Evolutionary conservation across 495 filamentous ascomycete species (phyloP).

Genomic region (Cladorrhinum samala): DNA sequence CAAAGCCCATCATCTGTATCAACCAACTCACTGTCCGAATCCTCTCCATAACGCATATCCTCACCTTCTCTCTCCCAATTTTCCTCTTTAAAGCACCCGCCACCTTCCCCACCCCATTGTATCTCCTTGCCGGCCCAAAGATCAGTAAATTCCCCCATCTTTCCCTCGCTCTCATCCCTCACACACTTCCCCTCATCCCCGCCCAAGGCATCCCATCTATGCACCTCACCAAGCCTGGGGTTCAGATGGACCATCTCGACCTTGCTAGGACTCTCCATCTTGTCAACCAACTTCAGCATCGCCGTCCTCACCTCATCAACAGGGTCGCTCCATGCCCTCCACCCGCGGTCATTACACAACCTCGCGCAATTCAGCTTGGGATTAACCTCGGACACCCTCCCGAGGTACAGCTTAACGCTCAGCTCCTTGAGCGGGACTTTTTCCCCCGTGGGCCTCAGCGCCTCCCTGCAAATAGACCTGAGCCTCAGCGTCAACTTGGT

Average conservation of each 20-base stretch:
- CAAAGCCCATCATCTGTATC: not conserved
- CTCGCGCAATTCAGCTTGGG: slow-evolving; percentile 20
- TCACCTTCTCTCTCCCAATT: not conserved
- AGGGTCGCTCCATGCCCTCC: slow-evolving; percentile 5
- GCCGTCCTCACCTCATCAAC: slow-evolving; percentile 8
- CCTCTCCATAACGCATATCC: not conserved
- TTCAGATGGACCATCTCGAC: slow-evolving; percentile 16
- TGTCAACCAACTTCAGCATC: slow-evolving; percentile 3
- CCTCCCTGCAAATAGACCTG: slow-evolving; percentile 10
- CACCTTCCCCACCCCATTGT: not conserved
- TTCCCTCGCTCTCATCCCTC: slow-evolving; percentile 1
- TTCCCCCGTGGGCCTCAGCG: not conserved
- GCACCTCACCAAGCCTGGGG: slow-evolving; percentile 12
- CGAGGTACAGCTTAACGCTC: slow-evolving; percentile 12
- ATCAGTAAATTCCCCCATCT: slow-evolving; percentile 1
- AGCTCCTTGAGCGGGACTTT: slow-evolving; percentile 9
- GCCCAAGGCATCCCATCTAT: slow-evolving; percentile 14
- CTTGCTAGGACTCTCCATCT: slow-evolving; percentile 7
- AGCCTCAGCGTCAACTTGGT: slow-evolving; percentile 3
- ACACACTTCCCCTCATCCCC: slow-evolving; percentile 8
- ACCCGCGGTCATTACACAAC: not conserved
- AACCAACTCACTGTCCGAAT: not conserved
- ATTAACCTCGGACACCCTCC: slow-evolving; percentile 13
- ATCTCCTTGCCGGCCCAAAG: not conserved
- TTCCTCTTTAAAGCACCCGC: not conserved